Base-by-base conservation (phyloP, 2,329 filamentous ascomycete genomes). In the Fusarium sp. region DNA sequence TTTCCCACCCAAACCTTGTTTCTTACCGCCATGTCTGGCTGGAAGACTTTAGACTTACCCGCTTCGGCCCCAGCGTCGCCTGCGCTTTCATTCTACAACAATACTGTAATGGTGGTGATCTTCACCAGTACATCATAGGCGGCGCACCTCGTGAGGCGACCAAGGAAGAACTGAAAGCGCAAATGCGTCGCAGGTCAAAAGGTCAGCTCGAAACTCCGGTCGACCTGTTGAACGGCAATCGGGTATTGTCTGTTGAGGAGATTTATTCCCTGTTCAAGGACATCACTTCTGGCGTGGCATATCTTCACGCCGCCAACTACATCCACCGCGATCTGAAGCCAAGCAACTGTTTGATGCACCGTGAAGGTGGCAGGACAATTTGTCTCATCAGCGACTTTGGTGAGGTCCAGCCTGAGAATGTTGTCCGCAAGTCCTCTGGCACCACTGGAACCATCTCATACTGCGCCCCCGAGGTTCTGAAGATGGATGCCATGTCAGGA, bases 21-120 rank as follows among this genome's bases (percentile, higher is more conserved):
- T 97, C 94, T 0, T 99, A 99, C 79, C 91, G 95, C 9, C 96
- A 98, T 81, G 96, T 97, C 32, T 99, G 96, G 96, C 86, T 99
- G 18, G 95, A 99, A 79, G 92, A 98, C 78, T 91, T 92, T 56
- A 89, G 92, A 72, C 88, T 97, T 55, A 95, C 88, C 68, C 91
- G 88, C 3, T 99, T 99, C 78, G 92, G 94, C 0, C 96, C 97
- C 1, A 94, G 90, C 57, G 94, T 99, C 2, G 94, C 94, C 13
- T 98, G 95, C 75, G 94, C 95, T 7, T 99, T 97, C 78, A 99
- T 99, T 61, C 86, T 99, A 10, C 96, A 99, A 78, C 94, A 99
- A 77, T 99, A 97, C 76, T 99, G 97, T 82, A 98, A 99, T 77
- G 87, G 91, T 2, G 96, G 96, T 18, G 96, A 99, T 77, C 85